These are phyloP conservation scores for Pythium periplocum DNA, from an alignment of 352 stramenopile species.

Conservation along the genomic window DNA sequence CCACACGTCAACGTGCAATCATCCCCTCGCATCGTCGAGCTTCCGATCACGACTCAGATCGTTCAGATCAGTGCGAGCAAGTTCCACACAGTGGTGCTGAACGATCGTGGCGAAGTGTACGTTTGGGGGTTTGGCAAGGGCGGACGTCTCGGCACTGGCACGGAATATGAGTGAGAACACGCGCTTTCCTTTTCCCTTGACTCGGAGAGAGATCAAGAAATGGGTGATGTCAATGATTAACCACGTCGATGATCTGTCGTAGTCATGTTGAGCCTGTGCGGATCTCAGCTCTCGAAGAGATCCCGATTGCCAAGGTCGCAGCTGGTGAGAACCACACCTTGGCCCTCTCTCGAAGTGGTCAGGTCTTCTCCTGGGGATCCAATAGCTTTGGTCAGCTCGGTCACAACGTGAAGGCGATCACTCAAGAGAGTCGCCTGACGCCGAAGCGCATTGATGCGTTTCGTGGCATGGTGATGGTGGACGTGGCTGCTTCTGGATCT, in stretches of 20 bases:
- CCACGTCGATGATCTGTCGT: not conserved
- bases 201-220: too few relatives aligned
- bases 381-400: constrained; percentile 79
- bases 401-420: constrained; percentile 50
- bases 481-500: constrained; percentile 66
- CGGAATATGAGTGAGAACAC: constrained; percentile 59
- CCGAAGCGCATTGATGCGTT: constrained; percentile 76
- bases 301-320: constrained; percentile 58
- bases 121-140: constrained; percentile 84
- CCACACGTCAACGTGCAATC: constrained; percentile 73
- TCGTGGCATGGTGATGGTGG: constrained; percentile 36
- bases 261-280: constrained; percentile 64
- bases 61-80: constrained; percentile 71
- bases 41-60: constrained; percentile 43
- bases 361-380: constrained; percentile 81
- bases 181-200: constrained; percentile 6
- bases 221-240: not conserved
- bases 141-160: constrained; percentile 64
- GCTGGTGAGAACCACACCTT: constrained; percentile 81
- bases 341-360: constrained; percentile 52
- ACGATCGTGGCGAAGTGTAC: constrained; percentile 55
- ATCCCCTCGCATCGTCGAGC: constrained; percentile 54
- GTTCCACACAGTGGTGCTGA: constrained; percentile 77
- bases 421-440: constrained; percentile 45
- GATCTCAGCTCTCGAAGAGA: constrained; percentile 37